Conservation (phyloP, 2,329 filamentous ascomycete species). For the Fusarium graminum region DNA sequence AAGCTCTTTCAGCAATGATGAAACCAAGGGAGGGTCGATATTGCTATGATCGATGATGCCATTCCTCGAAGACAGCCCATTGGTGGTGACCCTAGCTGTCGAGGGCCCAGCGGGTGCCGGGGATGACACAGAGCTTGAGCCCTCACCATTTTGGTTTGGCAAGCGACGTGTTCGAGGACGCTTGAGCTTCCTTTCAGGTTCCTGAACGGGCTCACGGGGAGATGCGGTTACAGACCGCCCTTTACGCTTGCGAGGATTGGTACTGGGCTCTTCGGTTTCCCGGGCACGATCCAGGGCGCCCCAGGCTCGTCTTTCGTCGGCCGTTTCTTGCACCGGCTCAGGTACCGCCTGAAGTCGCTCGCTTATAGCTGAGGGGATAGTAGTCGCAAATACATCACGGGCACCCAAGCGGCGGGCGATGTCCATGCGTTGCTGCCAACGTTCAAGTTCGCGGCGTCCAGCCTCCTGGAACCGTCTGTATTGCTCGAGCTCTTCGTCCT, state of each 20-base stretch:
- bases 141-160: slow-evolving; percentile 61
- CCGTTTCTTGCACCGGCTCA: slow-evolving; percentile 73
- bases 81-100: slow-evolving; percentile 36
- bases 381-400: slow-evolving; percentile 76
- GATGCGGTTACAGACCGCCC: slow-evolving; percentile 77
- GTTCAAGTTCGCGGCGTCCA: slow-evolving; percentile 72
- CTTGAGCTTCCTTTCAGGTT: slow-evolving; percentile 87
- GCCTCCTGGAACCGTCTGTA: slow-evolving; percentile 67
- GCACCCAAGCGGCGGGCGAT: slow-evolving; percentile 86
- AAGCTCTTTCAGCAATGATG: slow-evolving; percentile 88
- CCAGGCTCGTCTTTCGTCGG: slow-evolving; percentile 88
- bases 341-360: slow-evolving; percentile 71
- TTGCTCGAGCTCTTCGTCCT: slow-evolving; percentile 79
- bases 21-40: slow-evolving; percentile 82
- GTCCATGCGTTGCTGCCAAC: slow-evolving; percentile 86
- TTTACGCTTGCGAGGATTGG: slow-evolving; percentile 79
- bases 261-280: slow-evolving; percentile 69
- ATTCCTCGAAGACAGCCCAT: slow-evolving; percentile 45
- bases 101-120: slow-evolving; percentile 52
- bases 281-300: slow-evolving; percentile 89
- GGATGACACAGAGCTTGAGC: slow-evolving; percentile 58
- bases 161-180: slow-evolving; percentile 83
- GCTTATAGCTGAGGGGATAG: slow-evolving; percentile 68
- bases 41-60: slow-evolving; percentile 46
- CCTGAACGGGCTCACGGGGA: slow-evolving; percentile 73